These are phyloP conservation scores for Nannochloropsis oceanica DNA, from an alignment of 108 stramenopile genomes.

Conservation along the genomic window DNA sequence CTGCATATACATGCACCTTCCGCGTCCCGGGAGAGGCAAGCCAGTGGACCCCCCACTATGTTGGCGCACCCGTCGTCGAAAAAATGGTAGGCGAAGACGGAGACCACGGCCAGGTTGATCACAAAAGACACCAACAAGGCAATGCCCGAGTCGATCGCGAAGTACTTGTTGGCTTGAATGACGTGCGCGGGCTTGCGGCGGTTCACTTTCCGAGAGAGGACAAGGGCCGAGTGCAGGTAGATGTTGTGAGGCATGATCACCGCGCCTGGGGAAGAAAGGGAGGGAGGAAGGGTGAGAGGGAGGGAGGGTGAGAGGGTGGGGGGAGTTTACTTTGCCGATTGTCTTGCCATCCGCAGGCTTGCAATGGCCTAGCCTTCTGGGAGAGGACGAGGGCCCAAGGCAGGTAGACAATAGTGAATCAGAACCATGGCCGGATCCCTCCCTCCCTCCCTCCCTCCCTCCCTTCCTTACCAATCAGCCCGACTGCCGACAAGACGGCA, in stretches of 20 bases:
- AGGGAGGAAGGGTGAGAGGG: neutral
- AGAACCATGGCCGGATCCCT: no score
- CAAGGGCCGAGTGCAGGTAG: conserved; percentile 61
- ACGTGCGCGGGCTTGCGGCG: conserved; percentile 29
- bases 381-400: neutral
- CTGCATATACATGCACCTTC: conserved; percentile 29
- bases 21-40: conserved; percentile 16
- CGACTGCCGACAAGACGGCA: conserved; percentile 41
- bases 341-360: no score
- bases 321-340: neutral
- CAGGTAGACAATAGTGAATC: neutral
- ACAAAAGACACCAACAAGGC: conserved; percentile 58
- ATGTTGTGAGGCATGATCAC: conserved; percentile 77
- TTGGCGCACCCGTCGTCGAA: conserved; percentile 31
- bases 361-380: neutral
- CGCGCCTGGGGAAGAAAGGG: conserved; percentile 17
- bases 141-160: conserved; percentile 55
- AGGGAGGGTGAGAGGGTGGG: neutral
- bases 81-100: conserved; percentile 60
- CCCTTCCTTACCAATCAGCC: conserved; percentile 40
- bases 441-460: neutral
- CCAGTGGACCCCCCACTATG: conserved; percentile 3
- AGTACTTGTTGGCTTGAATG: conserved; percentile 51
- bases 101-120: conserved; percentile 61
- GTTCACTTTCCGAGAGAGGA: conserved; percentile 44